phyloP scores from a whole-genome alignment of 805 yeast genomes.

The Zygosaccharomyces rouxii region DNA sequence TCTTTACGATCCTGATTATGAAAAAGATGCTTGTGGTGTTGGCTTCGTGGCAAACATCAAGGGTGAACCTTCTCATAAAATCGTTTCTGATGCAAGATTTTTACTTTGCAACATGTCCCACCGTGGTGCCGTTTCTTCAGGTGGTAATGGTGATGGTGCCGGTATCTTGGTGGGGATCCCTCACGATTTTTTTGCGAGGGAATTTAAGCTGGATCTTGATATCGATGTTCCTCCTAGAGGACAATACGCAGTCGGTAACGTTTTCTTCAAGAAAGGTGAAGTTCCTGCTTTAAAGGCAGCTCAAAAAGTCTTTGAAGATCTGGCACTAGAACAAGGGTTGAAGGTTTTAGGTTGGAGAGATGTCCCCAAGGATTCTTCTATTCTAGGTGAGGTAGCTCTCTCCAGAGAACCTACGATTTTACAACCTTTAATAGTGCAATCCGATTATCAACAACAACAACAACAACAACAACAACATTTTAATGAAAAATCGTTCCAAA shows the following conservation, averaged over 20 bases:
- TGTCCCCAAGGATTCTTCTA: slow-evolving; percentile 92
- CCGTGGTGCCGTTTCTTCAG: slow-evolving; percentile 95
- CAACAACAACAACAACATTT: slow-evolving; percentile 3
- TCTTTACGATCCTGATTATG: slow-evolving; percentile 87
- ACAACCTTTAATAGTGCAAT: slow-evolving; percentile 86
- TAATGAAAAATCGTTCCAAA: slow-evolving; percentile 65
- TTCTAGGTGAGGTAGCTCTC: slow-evolving; percentile 90
- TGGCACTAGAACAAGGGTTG: slow-evolving; percentile 73
- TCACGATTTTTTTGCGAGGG: slow-evolving; percentile 79
- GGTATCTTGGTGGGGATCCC: slow-evolving; percentile 93
- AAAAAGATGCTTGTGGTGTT: slow-evolving; percentile 98
- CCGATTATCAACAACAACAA: slow-evolving; percentile 29
- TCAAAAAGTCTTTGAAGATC: slow-evolving; percentile 69
- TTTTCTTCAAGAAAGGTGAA: slow-evolving; percentile 84
- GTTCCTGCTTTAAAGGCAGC: slow-evolving; percentile 55
- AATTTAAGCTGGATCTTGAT: slow-evolving; percentile 67
- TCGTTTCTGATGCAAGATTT: slow-evolving; percentile 83
- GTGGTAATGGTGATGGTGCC: slow-evolving; percentile 99
- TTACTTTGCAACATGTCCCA: slow-evolving; percentile 96
- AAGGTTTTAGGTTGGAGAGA: slow-evolving; percentile 90
- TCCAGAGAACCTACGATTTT: slow-evolving; percentile 87
- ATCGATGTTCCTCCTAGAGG: slow-evolving; percentile 70
- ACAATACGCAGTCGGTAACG: slow-evolving; percentile 92
- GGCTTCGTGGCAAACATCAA: slow-evolving; percentile 95
- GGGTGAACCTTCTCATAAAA: slow-evolving; percentile 82